Evolutionary conservation across 148 eudicot species (phyloP).

Genomic region (Amaranthus hypochondriacus): DNA sequence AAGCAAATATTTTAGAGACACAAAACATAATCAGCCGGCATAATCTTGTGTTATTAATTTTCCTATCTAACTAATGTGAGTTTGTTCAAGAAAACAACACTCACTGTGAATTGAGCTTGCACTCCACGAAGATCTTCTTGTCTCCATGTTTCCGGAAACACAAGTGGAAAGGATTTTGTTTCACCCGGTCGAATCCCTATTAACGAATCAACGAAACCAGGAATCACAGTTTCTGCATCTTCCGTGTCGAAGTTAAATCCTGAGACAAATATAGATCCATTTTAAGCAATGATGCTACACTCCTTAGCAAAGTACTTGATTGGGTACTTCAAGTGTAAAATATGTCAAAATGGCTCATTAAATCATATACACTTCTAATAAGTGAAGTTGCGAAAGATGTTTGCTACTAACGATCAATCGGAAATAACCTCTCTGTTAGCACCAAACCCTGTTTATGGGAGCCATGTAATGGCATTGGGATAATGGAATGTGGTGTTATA

Average conservation of each 20-base stretch:
- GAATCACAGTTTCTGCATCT: constrained; percentile 77
- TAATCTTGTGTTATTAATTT: not conserved
- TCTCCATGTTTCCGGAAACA: constrained; percentile 88
- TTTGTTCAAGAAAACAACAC: constrained; percentile 22
- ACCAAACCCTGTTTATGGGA: too few relatives aligned
- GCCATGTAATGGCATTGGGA: too few relatives aligned
- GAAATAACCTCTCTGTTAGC: too few relatives aligned
- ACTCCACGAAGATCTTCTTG: constrained; percentile 95
- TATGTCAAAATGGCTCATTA: not conserved
- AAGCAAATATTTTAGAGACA: not conserved
- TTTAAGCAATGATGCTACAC: constrained; percentile 1
- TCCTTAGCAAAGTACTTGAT: not conserved
- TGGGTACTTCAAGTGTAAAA: not conserved
- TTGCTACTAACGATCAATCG: too few relatives aligned
- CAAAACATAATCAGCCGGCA: not conserved
- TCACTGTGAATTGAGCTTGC: constrained; percentile 82
- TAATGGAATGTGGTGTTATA: too few relatives aligned
- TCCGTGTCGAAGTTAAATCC: constrained; percentile 94
- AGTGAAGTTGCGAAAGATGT: too few relatives aligned
- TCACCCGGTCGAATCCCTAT: constrained; percentile 83
- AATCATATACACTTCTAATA: too few relatives aligned
- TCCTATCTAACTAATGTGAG: not conserved
- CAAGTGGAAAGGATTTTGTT: constrained; percentile 81
- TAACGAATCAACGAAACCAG: constrained; percentile 81
- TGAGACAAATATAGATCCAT: constrained; percentile 27